phyloP scores from a whole-genome alignment of 2,329 filamentous ascomycete species.

The Septoria petroselini region DNA sequence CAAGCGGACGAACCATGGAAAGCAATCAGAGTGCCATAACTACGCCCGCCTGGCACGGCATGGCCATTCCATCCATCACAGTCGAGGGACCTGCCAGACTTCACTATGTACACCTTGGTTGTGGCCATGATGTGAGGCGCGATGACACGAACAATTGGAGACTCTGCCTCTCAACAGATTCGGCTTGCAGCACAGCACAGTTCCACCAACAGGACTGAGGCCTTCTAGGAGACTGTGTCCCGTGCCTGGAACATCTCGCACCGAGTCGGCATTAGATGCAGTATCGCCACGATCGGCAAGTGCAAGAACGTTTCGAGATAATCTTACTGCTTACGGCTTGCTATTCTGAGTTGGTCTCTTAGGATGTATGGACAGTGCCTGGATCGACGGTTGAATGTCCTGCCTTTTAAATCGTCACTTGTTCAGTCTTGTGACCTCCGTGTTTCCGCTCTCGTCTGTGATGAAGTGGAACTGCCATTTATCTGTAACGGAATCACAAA shows the following conservation, averaged over 20 bases:
- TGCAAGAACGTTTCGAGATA: not conserved
- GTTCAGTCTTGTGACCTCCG: no score
- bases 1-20: not conserved
- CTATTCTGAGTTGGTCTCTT: not conserved
- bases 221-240: not conserved
- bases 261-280: constrained; percentile 2
- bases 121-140: not conserved
- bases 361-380: not conserved
- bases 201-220: constrained; percentile 13
- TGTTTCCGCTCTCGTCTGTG: no score
- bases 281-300: constrained; percentile 2
- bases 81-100: not conserved
- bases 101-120: not conserved
- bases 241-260: constrained; percentile 11
- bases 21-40: no score
- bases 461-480: no score
- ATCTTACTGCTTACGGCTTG: not conserved
- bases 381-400: not conserved
- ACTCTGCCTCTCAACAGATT: constrained; percentile 6
- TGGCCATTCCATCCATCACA: not conserved
- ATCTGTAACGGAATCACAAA: no score
- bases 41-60: no score
- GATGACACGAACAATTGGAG: not conserved
- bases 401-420: not conserved
- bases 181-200: constrained; percentile 1